These are phyloP conservation scores for Erodium maritimum DNA, from an alignment of 345 rosid genomes.

Conservation along the genomic window DNA sequence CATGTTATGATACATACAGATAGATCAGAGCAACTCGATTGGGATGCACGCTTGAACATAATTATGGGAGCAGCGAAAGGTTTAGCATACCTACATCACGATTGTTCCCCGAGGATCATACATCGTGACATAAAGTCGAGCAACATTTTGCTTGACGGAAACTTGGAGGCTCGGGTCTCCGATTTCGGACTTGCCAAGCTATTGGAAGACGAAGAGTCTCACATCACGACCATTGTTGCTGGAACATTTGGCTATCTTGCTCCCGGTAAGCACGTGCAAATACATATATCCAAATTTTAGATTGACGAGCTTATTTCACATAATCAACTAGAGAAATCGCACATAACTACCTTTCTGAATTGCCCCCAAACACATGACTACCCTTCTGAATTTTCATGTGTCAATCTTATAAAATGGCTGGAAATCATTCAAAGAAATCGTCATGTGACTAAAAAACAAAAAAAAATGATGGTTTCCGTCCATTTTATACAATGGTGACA, in stretches of 20 bases:
- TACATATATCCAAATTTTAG: background rate
- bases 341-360: too few species aligned
- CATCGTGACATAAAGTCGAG: slow-evolving; percentile 98
- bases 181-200: slow-evolving; percentile 98
- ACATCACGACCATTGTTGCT: slow-evolving; percentile 95
- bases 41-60: slow-evolving; percentile 89
- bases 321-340: too few species aligned
- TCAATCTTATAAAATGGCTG: too few species aligned
- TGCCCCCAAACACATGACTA: too few species aligned
- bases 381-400: too few species aligned
- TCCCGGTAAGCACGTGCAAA: slow-evolving; percentile 48
- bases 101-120: slow-evolving; percentile 96
- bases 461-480: too few species aligned
- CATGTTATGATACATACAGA: slow-evolving; percentile 35
- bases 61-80: slow-evolving; percentile 98
- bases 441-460: too few species aligned
- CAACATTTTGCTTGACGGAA: slow-evolving; percentile 93
- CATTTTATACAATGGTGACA: too few species aligned
- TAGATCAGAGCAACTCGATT: slow-evolving; percentile 74
- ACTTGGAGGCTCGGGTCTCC: slow-evolving; percentile 93
- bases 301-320: too few species aligned
- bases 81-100: slow-evolving; percentile 90
- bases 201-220: slow-evolving; percentile 91
- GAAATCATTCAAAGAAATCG: too few species aligned
- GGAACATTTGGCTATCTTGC: slow-evolving; percentile 99